These are phyloP conservation scores for Massarina eburnea DNA, from an alignment of 2,329 filamentous ascomycete genomes.

Conservation along the genomic window DNA sequence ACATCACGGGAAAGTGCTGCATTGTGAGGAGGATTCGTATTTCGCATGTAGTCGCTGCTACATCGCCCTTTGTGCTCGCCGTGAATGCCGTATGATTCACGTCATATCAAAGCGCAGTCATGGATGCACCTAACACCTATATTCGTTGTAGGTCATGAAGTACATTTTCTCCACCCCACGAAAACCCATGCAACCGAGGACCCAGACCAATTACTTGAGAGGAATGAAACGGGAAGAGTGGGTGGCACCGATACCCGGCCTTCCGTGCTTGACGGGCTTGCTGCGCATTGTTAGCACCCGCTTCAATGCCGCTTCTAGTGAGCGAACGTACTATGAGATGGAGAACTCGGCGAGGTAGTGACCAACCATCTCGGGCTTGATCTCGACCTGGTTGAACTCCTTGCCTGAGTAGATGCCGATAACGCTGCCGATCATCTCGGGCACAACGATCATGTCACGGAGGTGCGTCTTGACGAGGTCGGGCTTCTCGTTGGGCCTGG, in stretches of 20 bases:
- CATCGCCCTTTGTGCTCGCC: conserved; percentile 33
- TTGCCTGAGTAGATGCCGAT: conserved; percentile 99
- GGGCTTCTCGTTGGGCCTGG: conserved; percentile 94
- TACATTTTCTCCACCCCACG: conserved; percentile 39
- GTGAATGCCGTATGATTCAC: conserved; percentile 33
- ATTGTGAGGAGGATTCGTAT: not conserved
- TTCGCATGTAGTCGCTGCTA: conserved; percentile 32
- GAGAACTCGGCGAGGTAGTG: conserved; percentile 99
- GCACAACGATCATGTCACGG: conserved; percentile 99
- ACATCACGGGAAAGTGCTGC: too few species aligned
- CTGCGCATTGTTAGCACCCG: conserved; percentile 57
- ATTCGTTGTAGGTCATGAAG: conserved; percentile 44
- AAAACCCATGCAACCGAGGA: conserved; percentile 44
- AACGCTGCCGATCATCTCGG: conserved; percentile 99
- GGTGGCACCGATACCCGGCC: conserved; percentile 99
- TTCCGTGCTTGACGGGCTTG: conserved; percentile 99
- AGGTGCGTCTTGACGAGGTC: conserved; percentile 99
- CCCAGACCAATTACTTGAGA: conserved; percentile 75
- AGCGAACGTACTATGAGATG: conserved; percentile 89
- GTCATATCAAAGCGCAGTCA: conserved; percentile 28
- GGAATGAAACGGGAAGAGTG: conserved; percentile 99
- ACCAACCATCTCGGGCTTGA: conserved; percentile 99
- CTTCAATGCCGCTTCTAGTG: not conserved
- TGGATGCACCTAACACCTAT: conserved; percentile 42
- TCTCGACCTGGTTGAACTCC: conserved; percentile 99